These are phyloP conservation scores for Candida morakotiae DNA, from an alignment of 805 yeast species.

Conservation along the genomic window DNA sequence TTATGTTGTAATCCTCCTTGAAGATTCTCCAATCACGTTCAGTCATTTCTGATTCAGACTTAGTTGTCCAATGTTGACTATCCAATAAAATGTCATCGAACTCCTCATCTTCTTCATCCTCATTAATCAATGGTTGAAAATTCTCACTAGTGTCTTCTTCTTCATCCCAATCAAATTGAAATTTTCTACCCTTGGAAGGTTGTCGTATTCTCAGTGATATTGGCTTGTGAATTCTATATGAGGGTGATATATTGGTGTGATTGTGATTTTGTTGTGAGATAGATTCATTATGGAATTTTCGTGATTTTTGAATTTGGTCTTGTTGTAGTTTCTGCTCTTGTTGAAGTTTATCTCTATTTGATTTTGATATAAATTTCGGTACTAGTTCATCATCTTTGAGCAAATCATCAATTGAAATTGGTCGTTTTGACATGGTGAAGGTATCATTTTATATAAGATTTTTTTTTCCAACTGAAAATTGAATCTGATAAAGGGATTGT, in stretches of 20 bases:
- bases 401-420: slow-evolving; percentile 22
- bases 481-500: too few species aligned
- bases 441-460: too few species aligned
- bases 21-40: slow-evolving; percentile 87
- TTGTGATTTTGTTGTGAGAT: too few species aligned
- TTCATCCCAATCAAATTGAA: slow-evolving; percentile 66
- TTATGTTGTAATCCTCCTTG: slow-evolving; percentile 70
- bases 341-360: slow-evolving; percentile 11
- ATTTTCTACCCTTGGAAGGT: too few species aligned
- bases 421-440: slow-evolving; percentile 21
- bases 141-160: slow-evolving; percentile 62
- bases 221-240: too few species aligned
- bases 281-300: too few species aligned
- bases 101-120: slow-evolving; percentile 10
- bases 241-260: too few species aligned
- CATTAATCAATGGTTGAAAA: slow-evolving; percentile 34
- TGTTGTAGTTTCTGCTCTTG: slow-evolving; percentile 2
- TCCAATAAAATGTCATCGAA: slow-evolving; percentile 7
- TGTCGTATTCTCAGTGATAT: too few species aligned
- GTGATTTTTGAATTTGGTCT: too few species aligned
- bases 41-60: slow-evolving; percentile 61
- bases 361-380: slow-evolving; percentile 20
- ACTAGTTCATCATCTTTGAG: slow-evolving; percentile 11
- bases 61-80: slow-evolving; percentile 62
- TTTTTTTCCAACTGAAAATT: background rate